Evolutionary conservation across 306 rosid genomes (phyloP).

Genomic region (Aeschynomene evenia): DNA sequence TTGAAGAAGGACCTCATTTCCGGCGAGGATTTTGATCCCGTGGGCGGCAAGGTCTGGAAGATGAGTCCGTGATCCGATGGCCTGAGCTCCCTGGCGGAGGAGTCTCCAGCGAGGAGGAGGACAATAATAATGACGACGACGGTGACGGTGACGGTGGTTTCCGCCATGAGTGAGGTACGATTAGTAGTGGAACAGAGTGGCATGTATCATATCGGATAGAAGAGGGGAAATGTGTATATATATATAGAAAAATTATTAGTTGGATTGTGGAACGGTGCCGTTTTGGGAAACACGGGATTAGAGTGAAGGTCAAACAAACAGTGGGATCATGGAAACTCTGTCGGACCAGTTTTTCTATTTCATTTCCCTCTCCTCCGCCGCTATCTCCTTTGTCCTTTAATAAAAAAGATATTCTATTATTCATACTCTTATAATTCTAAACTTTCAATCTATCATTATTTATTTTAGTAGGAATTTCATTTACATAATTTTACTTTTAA

Average conservation of each 20-base stretch:
- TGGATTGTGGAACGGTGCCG: conserved; percentile 24
- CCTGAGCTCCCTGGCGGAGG: conserved; percentile 64
- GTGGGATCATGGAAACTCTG: conserved; percentile 7
- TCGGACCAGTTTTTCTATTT: conserved; percentile 14
- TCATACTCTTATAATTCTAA: too few relatives aligned
- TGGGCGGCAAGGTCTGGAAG: conserved; percentile 51
- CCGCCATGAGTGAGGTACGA: conserved; percentile 31
- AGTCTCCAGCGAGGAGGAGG: conserved; percentile 38
- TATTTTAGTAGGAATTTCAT: too few relatives aligned
- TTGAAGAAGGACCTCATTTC: conserved; percentile 76
- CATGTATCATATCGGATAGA: neutral
- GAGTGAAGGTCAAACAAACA: conserved; percentile 15
- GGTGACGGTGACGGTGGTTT: neutral
- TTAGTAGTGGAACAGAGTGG: neutral
- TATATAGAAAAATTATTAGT: neutral
- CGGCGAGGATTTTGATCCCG: conserved; percentile 34
- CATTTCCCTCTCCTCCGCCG: conserved; percentile 23
- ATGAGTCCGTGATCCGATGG: conserved; percentile 86
- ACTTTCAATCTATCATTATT: too few relatives aligned
- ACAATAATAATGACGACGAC: neutral
- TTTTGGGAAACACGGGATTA: neutral
- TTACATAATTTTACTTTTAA: too few relatives aligned
- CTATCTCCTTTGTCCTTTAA: conserved; percentile 44
- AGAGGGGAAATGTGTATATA: neutral
- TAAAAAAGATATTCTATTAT: too few relatives aligned